Evolutionary conservation across 306 rosid genomes (phyloP), one percentile per base, ranked within the genome.

Genomic region (Canavalia gladiata): DNA sequence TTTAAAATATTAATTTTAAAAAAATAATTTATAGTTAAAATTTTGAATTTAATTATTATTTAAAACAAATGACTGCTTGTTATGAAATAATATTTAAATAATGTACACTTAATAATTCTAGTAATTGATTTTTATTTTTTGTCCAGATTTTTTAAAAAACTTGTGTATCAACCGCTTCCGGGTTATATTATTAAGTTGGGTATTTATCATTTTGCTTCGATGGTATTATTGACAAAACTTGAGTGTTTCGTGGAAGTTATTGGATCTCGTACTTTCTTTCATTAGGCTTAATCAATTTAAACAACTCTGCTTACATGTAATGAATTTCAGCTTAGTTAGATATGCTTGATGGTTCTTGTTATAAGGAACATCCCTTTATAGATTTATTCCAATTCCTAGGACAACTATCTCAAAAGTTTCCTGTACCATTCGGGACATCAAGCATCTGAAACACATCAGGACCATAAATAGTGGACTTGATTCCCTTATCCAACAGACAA

Each of bases 401-500:
- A 45, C 39, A 43, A 45, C 25, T 37, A 68, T 68, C 55, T 68
- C 37, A 45, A 68, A 68, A 1, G 47, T 43, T 43, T 43, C 8
- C 47, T 43, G 47, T 43, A 5, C 47, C 47, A 3, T 43, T 6
- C 39, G 73, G 45, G 55, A 68, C 73, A 68, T 68, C 50, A 35
- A 25, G 52, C 39, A 68, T 68, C 55, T 28, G 35, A 68, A 68
- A 68, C 57, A 68, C 29, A 30, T 6, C 41, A 68, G 73, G 39
- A 43, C 74, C 57, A 46, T 11, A 68, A 46, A 68, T 68, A 46
- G 57, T 4, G 60, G 60, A 7, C 66, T 39, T 30, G 46, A 31
- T 77, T 77, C 65, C 45, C 66, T 33, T 66, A 41, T 67, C 46
- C 71, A 52, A 18, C 66, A 66, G 75, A 52, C 82, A 54, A 49